These are phyloP conservation scores for Colletotrichum godetiae DNA, from an alignment of 2,329 filamentous ascomycete genomes.

Conservation along the genomic window DNA sequence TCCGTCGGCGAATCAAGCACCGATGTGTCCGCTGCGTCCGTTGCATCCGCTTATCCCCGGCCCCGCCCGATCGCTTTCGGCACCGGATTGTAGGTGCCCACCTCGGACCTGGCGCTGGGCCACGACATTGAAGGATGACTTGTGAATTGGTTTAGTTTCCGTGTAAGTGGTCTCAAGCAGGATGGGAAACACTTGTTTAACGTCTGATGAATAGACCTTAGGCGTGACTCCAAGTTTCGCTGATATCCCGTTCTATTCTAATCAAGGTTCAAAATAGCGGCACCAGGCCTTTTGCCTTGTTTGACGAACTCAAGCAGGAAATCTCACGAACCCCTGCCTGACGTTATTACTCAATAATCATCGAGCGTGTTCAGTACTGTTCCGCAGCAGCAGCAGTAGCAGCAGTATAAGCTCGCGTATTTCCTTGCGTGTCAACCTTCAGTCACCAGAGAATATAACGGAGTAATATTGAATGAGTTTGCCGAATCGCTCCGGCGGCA, in stretches of 20 bases:
- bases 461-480: neutral
- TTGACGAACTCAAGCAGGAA: neutral
- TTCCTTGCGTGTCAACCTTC: neutral
- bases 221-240: neutral
- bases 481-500: neutral
- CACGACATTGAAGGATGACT: neutral
- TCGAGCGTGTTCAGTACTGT: neutral
- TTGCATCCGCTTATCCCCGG: constrained; percentile 31
- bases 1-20: constrained; percentile 29
- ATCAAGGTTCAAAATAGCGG: neutral
- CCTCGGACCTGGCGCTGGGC: constrained; percentile 2
- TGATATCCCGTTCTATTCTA: neutral
- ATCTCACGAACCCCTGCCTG: neutral
- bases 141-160: neutral
- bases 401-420: neutral
- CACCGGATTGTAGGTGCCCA: constrained; percentile 19
- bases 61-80: constrained; percentile 5
- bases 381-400: neutral
- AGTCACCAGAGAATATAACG: neutral
- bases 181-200: neutral
- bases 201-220: neutral
- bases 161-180: neutral
- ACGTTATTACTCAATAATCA: neutral
- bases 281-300: constrained; percentile 12
- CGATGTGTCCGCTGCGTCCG: constrained; percentile 7